Evolutionary conservation across 2,329 filamentous ascomycete genomes (phyloP), one percentile per base, ranked within the genome.

Genomic region (Colletotrichum destructivum): DNA sequence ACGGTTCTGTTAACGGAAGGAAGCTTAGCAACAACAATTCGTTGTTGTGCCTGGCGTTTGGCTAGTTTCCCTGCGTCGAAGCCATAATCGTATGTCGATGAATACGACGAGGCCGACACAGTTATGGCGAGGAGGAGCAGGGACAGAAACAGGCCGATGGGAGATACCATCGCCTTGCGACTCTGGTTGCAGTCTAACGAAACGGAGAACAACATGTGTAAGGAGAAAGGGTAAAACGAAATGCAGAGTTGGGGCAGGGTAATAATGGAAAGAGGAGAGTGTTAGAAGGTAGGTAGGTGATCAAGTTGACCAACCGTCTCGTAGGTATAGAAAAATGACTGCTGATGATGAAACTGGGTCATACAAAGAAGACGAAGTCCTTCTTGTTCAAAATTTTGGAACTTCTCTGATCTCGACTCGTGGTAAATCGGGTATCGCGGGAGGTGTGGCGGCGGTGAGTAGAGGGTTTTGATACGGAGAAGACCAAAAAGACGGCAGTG

Each of bases 61-160:
- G 81, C 78, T 31, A 85, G 76, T 12, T 75, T 77, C 38, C 80
- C 76, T 23, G 83, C 77, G 73, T 86, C 83, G 63, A 84, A 81
- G n/a, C 87, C 87, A 75, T 88, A 89, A 75, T 89, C 78, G 74
- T 90, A 90, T 9, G 54, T 44, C 31, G 78, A 63, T 11, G 55
- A 56, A 21, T 60, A 71, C 3, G 61, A 62, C 13, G 44, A 18
- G 42, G 66, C 51, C 42, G 26, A 16, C 16, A 23, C 44, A n/a
- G 42, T 31, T 16, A 44, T 38, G 47, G 62, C 67, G 7, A 66
- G n/a, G 61, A 72, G 18, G 18, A 65, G 11, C 16, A 72, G 16
- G 18, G 46, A 49, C 12, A 55, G 23, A 4, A 57, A 63, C 18
- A 69, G 8, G 54, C 42, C 65, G 40, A 54, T 46, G 38, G 23